Evolutionary conservation across 1,284 basidiomycete genomes (phyloP).

Genomic region (Fomitiporia mediterranea): DNA sequence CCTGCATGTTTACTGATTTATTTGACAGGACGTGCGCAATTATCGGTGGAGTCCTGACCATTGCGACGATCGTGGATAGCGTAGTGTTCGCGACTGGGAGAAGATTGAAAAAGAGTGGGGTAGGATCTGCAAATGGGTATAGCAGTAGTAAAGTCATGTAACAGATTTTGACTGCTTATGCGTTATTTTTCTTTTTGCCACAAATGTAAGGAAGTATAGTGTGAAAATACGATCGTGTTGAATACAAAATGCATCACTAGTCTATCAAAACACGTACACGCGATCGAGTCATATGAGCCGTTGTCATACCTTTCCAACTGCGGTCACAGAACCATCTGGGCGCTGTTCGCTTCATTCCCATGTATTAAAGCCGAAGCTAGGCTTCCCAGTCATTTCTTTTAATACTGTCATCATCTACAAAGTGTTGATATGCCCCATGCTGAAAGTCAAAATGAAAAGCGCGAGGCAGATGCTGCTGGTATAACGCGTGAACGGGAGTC

Average conservation of each 20-base stretch:
- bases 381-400: too few relatives aligned
- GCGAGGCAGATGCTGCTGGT: not conserved
- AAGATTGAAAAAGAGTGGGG: conserved; percentile 57
- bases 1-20: conserved; percentile 9
- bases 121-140: conserved; percentile 33
- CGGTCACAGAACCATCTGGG: not conserved
- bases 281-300: not conserved
- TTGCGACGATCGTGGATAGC: conserved; percentile 90
- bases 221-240: too few relatives aligned
- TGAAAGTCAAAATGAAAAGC: not conserved
- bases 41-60: conserved; percentile 93
- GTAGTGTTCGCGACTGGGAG: conserved; percentile 76
- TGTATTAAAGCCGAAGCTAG: not conserved
- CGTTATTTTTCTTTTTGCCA: not conserved
- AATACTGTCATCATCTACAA: too few relatives aligned
- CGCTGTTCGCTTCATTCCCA: not conserved
- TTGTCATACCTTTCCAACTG: not conserved
- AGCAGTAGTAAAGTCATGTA: conserved; percentile 46
- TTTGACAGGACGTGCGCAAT: conserved; percentile 86
- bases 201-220: too few relatives aligned
- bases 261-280: too few relatives aligned
- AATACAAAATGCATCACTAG: too few relatives aligned
- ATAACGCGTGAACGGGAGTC: not conserved
- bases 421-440: not conserved
- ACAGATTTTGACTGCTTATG: conserved; percentile 2